These are phyloP conservation scores for Salix dunnii DNA, from an alignment of 345 rosid genomes.

Conservation along the genomic window DNA sequence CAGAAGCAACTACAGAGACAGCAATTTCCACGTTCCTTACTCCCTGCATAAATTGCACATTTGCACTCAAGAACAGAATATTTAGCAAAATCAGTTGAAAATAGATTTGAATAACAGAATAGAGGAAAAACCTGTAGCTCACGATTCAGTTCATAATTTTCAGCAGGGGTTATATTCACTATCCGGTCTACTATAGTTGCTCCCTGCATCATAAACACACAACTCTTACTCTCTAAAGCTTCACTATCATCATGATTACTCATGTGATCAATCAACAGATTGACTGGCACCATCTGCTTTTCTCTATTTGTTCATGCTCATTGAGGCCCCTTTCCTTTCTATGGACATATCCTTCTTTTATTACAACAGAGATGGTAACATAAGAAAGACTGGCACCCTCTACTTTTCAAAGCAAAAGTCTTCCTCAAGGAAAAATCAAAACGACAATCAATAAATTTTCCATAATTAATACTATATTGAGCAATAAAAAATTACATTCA, in stretches of 20 bases:
- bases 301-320: too few relatives aligned
- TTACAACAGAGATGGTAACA: not conserved
- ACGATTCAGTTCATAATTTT: constrained; percentile 54
- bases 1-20: constrained; percentile 35
- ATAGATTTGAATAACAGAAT: constrained; percentile 2
- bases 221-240: not conserved
- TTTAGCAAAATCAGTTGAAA: constrained; percentile 9
- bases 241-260: not conserved
- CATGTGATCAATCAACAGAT: not conserved
- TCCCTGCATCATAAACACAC: constrained; percentile 46
- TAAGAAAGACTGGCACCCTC: not conserved
- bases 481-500: not conserved
- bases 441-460: not conserved
- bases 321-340: not conserved
- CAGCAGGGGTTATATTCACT: constrained; percentile 60
- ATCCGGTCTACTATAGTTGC: constrained; percentile 87
- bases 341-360: not conserved
- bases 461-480: not conserved
- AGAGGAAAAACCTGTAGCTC: constrained; percentile 44
- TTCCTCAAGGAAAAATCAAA: not conserved
- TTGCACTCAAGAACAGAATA: constrained; percentile 14
- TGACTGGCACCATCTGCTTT: too few relatives aligned
- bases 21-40: constrained; percentile 43
- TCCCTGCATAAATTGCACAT: constrained; percentile 49
- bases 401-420: constrained; percentile 1